Conservation (phyloP, 1,139 yeast species). For the Geotrichum phurueaensis region DNA sequence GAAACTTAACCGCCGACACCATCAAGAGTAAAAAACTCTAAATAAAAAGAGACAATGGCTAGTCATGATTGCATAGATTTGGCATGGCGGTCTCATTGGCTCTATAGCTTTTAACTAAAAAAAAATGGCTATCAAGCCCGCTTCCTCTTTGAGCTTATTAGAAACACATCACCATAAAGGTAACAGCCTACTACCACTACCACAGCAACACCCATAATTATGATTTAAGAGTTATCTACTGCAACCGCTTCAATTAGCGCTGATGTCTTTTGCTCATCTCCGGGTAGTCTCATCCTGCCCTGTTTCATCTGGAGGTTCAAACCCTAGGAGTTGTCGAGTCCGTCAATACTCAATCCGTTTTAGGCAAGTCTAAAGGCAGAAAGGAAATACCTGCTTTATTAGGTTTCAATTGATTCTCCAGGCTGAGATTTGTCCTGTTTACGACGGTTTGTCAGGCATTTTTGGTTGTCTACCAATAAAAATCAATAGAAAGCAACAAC, state of each 20-base stretch:
- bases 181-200: not conserved
- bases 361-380: not conserved
- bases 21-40: too few species aligned
- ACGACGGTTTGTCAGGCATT: constrained; percentile 33
- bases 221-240: not conserved
- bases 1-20: too few species aligned
- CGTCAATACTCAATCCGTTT: not conserved
- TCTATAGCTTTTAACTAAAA: too few species aligned
- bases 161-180: not conserved
- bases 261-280: not conserved
- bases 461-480: too few species aligned
- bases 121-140: too few species aligned
- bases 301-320: not conserved
- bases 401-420: not conserved
- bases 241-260: not conserved
- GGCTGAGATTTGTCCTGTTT: constrained; percentile 9
- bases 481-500: too few species aligned
- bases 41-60: too few species aligned
- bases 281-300: not conserved
- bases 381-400: not conserved
- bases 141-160: too few species aligned
- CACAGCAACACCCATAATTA: not conserved
- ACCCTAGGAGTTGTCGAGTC: not conserved
- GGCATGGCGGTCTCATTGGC: too few species aligned
- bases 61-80: too few species aligned